phyloP scores from a whole-genome alignment of 768 basidiomycete species.

The Rhizopogon rudus region DNA sequence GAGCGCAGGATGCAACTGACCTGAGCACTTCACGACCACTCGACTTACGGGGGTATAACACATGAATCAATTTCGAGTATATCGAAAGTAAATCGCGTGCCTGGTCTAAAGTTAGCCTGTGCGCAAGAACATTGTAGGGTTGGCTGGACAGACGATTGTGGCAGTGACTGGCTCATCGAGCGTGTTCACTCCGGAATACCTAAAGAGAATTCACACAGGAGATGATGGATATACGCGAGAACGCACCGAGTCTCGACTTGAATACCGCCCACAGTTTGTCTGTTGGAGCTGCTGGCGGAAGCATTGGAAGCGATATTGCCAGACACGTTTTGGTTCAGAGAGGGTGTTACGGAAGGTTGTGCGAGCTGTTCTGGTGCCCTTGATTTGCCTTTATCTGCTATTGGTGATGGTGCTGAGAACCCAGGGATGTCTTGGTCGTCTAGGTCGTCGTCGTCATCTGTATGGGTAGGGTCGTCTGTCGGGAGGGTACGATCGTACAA shows the following conservation, averaged over 20 bases:
- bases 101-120: constrained; percentile 36
- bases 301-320: constrained; percentile 67
- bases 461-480: not conserved
- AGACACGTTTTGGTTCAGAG: constrained; percentile 41
- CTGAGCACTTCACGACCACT: constrained; percentile 75
- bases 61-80: constrained; percentile 89
- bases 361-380: constrained; percentile 53
- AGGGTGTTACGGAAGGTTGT: constrained; percentile 30
- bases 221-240: not conserved
- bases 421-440: constrained; percentile 80
- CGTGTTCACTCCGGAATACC: constrained; percentile 82
- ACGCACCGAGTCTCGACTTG: constrained; percentile 82
- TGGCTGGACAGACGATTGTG: constrained; percentile 68
- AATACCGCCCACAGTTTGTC: constrained; percentile 78
- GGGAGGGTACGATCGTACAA: not conserved
- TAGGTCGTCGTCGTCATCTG: constrained; percentile 68
- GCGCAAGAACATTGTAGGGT: constrained; percentile 2
- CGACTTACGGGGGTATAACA: constrained; percentile 79
- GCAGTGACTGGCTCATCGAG: constrained; percentile 87
- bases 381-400: constrained; percentile 64
- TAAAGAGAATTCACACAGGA: not conserved
- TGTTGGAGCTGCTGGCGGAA: constrained; percentile 36
- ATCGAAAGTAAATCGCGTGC: constrained; percentile 87
- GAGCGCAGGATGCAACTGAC: constrained; percentile 33
- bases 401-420: constrained; percentile 62